Conservation (phyloP, 106 monocot genomes). For the Dioscorea alata region DNA sequence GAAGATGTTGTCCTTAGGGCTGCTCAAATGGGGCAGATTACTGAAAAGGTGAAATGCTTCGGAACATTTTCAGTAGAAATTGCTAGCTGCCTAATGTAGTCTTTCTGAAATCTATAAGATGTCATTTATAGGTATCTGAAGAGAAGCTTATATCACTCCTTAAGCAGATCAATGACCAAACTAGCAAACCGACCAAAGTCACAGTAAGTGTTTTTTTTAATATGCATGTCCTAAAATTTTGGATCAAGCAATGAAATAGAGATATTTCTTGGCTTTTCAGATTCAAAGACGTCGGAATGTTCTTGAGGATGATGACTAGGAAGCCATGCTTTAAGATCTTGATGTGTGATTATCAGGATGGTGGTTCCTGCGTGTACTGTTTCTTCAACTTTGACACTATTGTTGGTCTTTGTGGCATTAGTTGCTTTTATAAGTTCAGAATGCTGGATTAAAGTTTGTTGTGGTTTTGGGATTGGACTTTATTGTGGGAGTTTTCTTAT, state of each 20-base stretch:
- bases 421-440: too few species aligned
- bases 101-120: not conserved
- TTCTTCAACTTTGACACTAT: too few species aligned
- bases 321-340: too few species aligned
- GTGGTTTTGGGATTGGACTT: too few species aligned
- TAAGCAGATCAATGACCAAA: conserved; percentile 76
- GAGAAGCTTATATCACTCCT: conserved; percentile 69
- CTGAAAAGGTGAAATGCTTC: conserved; percentile 58
- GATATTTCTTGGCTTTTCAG: conserved; percentile 15
- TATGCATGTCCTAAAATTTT: too few species aligned
- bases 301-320: conserved; percentile 65
- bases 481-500: too few species aligned
- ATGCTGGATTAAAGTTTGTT: too few species aligned
- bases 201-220: conserved; percentile 39
- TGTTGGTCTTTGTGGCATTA: too few species aligned
- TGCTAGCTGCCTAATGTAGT: not conserved
- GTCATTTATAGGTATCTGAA: conserved; percentile 52
- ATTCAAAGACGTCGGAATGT: conserved; percentile 70
- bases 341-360: too few species aligned
- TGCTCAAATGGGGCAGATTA: conserved; percentile 81
- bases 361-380: too few species aligned
- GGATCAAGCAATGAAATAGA: too few species aligned
- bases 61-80: not conserved
- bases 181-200: conserved; percentile 70
- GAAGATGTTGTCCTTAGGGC: conserved; percentile 91